A percentile compares a stretch with the other conserved stretches of the same genome.
Conservation (phyloP, 164 flowering plant genomes). For the Magnolia officinalis region DNA sequence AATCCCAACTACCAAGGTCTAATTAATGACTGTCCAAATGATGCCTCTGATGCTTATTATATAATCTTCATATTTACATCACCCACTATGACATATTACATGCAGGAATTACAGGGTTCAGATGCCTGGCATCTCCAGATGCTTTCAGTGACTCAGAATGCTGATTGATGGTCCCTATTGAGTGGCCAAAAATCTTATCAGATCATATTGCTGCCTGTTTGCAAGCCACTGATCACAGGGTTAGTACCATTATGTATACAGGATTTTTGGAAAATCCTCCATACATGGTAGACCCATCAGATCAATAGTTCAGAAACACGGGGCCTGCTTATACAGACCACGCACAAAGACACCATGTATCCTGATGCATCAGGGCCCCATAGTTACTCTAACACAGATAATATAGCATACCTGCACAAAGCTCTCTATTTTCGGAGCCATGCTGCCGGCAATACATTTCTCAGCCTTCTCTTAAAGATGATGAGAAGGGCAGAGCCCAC, state of each 20-base stretch:
- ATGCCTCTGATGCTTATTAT: neutral
- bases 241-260: too few relatives aligned
- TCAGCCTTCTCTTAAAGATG: slow-evolving; percentile 33
- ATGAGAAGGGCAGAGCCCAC: slow-evolving; percentile 39
- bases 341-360: neutral
- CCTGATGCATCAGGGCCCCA: neutral
- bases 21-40: neutral
- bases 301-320: neutral
- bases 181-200: neutral
- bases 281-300: neutral
- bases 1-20: neutral
- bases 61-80: neutral
- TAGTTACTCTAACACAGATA: neutral
- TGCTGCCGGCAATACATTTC: slow-evolving; percentile 18
- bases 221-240: too few relatives aligned
- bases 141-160: neutral
- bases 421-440: slow-evolving; percentile 21
- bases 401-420: neutral
- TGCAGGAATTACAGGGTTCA: neutral
- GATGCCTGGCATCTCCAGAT: neutral
- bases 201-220: too few relatives aligned
- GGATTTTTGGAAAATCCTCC: neutral
- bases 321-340: neutral
- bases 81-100: neutral
- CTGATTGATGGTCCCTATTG: neutral